Percentiles rank a stretch among this genome's conserved stretches.
phyloP scores from a whole-genome alignment of 441 rosid genomes.

The Syzygium syzygioides region DNA sequence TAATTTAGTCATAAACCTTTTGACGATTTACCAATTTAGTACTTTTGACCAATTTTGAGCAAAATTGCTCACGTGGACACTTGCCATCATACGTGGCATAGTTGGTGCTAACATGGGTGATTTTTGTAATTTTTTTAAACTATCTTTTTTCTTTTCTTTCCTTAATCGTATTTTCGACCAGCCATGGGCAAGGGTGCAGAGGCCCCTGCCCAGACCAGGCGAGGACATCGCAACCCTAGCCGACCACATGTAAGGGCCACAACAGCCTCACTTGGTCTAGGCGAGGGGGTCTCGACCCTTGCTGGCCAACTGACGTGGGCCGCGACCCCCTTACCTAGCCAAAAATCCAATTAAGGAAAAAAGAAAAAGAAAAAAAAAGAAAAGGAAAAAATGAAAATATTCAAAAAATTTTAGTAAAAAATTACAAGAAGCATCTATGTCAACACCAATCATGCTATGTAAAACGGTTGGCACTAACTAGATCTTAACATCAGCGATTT shows the following conservation, averaged over 20 bases:
- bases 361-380: not conserved
- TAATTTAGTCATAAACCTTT: not conserved
- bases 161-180: not conserved
- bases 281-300: not conserved
- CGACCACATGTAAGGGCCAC: not conserved
- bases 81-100: too few species aligned
- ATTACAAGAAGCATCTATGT: not conserved
- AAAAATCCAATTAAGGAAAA: not conserved
- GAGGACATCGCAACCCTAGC: too few species aligned
- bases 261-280: not conserved
- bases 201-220: not conserved
- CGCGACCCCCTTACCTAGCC: not conserved
- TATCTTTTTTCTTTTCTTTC: not conserved
- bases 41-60: fast-evolving
- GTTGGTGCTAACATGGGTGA: too few species aligned
- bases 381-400: fast-evolving
- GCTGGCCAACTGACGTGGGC: not conserved
- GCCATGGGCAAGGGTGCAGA: not conserved
- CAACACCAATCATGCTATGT: not conserved
- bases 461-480: fast-evolving
- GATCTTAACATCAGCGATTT: not conserved
- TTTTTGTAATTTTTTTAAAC: not conserved
- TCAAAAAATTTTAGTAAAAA: not conserved
- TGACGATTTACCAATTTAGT: not conserved
- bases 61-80: fast-evolving